Evolutionary conservation across 495 filamentous ascomycete genomes (phyloP), one percentile per base, ranked within the genome.

Genomic region (Acidomyces sp.): DNA sequence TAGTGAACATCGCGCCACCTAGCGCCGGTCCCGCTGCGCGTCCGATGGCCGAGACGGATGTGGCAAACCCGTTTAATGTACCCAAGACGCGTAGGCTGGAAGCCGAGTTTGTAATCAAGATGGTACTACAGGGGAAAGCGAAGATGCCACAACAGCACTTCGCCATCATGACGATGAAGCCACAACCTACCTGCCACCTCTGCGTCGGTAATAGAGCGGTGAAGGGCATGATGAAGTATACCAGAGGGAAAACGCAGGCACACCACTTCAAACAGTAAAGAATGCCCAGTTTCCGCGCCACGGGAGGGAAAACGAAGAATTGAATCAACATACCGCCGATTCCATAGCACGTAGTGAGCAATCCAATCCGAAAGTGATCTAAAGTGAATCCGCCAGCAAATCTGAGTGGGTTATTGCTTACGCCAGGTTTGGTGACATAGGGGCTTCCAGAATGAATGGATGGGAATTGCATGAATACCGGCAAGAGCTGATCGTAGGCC

Each of bases 11-110:
- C 10, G 22, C 20, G 6, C 59, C 60, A 4, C 49, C 61, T 40
- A 59, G 50, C 0, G 80, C 79, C 4, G 88, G 88, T 0, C 88
- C 88, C 10, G 67, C 52, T 1, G 82, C 85, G 21, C 85, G 66
- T 6, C 86, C 86, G 15, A 94, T 52, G 0, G 82, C 84, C 46
- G 75, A 78, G 22, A 86, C 68, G 34, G 77, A 78, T 0, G 84
- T 87, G 0, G 80, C 82, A 37, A 93, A 74, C 0, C 88, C 88
- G 55, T 96, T 96, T 35, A 96, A 62, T 1, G 87, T 93, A 0
- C 86, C 88, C 5, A 94, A 70, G 33, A 92, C 70, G 22, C 71
- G 64, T 23, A 94, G 62, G 32, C 72, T 80, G 0, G 66, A 59
- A 1, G 85, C 85, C 13, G 79, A 83, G 61, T 94, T 96, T 32